Percentiles rank a stretch among this genome's conserved stretches.
Conservation (phyloP, 2,329 filamentous ascomycete species). For the Xylariales sp. region DNA sequence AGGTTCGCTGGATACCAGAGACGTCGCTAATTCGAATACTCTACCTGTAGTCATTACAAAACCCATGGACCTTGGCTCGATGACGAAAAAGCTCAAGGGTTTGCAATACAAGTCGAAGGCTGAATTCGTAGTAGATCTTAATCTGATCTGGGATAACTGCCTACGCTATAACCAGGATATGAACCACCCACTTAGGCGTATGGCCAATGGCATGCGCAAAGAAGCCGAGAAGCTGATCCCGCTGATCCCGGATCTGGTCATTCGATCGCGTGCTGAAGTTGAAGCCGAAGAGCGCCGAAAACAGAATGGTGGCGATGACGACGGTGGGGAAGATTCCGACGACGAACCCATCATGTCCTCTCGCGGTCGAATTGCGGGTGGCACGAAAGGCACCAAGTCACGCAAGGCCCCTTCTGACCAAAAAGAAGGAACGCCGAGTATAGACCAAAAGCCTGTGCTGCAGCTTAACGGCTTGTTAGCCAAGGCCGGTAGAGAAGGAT, state of each 20-base stretch:
- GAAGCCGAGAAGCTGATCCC: slow-evolving; percentile 96
- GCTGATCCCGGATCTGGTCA: slow-evolving; percentile 86
- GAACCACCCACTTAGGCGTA: slow-evolving; percentile 80
- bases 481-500: slow-evolving; percentile 62
- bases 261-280: slow-evolving; percentile 88
- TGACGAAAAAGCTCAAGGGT: slow-evolving; percentile 95
- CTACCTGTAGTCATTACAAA: slow-evolving; percentile 75
- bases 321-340: slow-evolving; percentile 85
- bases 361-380: slow-evolving; percentile 80
- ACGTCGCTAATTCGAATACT: slow-evolving; percentile 19
- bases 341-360: slow-evolving; percentile 99
- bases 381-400: slow-evolving; percentile 73
- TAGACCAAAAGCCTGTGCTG: slow-evolving; percentile 69
- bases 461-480: slow-evolving; percentile 62
- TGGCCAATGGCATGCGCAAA: slow-evolving; percentile 94
- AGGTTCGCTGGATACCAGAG: too few species aligned
- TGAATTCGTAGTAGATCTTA: slow-evolving; percentile 90
- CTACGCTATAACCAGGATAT: slow-evolving; percentile 92
- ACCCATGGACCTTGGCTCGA: slow-evolving; percentile 94
- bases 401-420: slow-evolving; percentile 70
- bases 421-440: slow-evolving; percentile 73
- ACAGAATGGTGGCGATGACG: slow-evolving; percentile 79
- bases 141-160: slow-evolving; percentile 96
- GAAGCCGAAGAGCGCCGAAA: slow-evolving; percentile 83
- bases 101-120: slow-evolving; percentile 81